These are phyloP conservation scores for Phialophora chinensis DNA, from an alignment of 2,329 filamentous ascomycete genomes.

Conservation along the genomic window DNA sequence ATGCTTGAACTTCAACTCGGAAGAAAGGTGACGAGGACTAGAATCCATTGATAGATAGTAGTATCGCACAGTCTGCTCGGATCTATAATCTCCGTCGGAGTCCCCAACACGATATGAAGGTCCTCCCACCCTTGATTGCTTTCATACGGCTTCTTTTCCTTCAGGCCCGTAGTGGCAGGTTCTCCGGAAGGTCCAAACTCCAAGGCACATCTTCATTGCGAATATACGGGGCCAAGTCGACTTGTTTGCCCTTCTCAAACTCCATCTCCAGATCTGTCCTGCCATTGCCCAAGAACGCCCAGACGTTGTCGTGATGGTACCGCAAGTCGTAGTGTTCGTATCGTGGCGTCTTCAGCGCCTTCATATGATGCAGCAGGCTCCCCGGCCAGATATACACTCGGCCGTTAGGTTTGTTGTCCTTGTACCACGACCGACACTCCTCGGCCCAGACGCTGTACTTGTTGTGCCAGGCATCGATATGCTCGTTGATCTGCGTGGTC, in stretches of 20 bases:
- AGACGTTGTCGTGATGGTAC: constrained; percentile 47
- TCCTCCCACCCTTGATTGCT: not conserved
- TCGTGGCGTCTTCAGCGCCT: constrained; percentile 46
- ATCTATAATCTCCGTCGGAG: not conserved
- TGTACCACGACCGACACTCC: constrained; percentile 41
- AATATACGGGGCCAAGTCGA: constrained; percentile 31
- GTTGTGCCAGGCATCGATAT: constrained; percentile 37
- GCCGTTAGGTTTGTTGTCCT: constrained; percentile 35
- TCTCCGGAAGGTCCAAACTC: constrained; percentile 23
- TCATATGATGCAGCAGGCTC: constrained; percentile 30
- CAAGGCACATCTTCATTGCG: constrained; percentile 24
- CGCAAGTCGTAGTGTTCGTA: constrained; percentile 46
- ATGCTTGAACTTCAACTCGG: not conserved
- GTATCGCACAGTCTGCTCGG: not conserved
- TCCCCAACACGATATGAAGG: not conserved
- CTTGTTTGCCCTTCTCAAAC: constrained; percentile 21
- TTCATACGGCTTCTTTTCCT: too few relatives aligned
- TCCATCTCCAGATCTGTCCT: constrained; percentile 49
- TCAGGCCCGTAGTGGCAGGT: constrained; percentile 1
- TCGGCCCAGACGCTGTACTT: constrained; percentile 40
- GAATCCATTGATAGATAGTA: not conserved
- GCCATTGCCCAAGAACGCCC: constrained; percentile 51
- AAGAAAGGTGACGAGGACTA: not conserved
- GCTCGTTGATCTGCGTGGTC: constrained; percentile 37
- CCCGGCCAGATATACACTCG: constrained; percentile 32